Conservation (phyloP, 163 green algal genomes). For the Scenedesmus sp. region DNA sequence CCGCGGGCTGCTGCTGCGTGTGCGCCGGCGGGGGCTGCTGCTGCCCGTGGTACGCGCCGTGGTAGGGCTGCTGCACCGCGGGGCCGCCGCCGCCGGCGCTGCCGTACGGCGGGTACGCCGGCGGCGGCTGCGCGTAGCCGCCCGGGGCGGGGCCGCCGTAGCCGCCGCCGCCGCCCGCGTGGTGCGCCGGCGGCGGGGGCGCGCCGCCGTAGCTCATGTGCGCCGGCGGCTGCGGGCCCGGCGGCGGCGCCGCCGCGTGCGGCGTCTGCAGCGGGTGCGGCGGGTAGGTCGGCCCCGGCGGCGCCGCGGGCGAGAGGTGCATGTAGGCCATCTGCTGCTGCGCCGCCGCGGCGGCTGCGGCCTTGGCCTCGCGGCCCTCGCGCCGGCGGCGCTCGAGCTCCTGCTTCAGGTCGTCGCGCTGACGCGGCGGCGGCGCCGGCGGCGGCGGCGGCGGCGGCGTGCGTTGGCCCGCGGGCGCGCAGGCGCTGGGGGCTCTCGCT, state of each 20-base stretch:
- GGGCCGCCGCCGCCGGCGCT: neutral
- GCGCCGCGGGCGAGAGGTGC: neutral
- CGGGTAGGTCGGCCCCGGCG: neutral
- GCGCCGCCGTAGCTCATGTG: slow-evolving; percentile 34
- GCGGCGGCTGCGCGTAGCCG: slow-evolving; percentile 10
- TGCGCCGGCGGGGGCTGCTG: neutral
- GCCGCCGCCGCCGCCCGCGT: neutral
- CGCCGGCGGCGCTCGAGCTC: slow-evolving; percentile 26
- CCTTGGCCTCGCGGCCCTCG: slow-evolving; percentile 31
- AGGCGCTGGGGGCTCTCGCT: no score
- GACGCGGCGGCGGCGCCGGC: no score
- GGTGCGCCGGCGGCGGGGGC: neutral
- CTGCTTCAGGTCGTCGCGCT: slow-evolving; percentile 42
- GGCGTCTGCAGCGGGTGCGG: slow-evolving; percentile 29
- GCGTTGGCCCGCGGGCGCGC: no score
- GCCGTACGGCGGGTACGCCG: slow-evolving; percentile 34
- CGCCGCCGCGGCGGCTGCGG: neutral
- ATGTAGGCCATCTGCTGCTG: slow-evolving; percentile 13
- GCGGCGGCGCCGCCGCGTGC: slow-evolving; percentile 11
- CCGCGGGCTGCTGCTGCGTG: slow-evolving; percentile 35
- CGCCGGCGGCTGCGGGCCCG: slow-evolving; percentile 9
- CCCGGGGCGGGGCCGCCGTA: neutral
- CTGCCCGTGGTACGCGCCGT: slow-evolving; percentile 4
- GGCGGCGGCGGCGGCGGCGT: no score
- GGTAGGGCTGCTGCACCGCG: slow-evolving; percentile 36